Evolutionary conservation across 352 stramenopile genomes (phyloP).

Genomic region (Saprolegnia parasitica): DNA sequence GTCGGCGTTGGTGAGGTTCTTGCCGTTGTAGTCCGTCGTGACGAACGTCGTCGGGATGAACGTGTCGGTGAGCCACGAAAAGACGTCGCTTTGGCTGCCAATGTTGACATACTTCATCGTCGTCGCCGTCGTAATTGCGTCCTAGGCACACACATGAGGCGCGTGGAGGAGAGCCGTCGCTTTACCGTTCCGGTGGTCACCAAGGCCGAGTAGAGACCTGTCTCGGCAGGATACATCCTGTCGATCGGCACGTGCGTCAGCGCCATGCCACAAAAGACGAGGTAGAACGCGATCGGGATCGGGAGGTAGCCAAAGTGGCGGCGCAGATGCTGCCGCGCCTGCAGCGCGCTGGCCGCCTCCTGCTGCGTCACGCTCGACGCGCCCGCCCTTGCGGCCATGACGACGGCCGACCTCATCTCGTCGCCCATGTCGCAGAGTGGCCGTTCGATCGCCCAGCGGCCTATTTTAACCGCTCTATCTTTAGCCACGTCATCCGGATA

Average conservation of each 20-base stretch:
- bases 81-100: conserved; percentile 36
- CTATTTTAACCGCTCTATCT: too few relatives aligned
- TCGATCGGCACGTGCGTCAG: conserved; percentile 21
- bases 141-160: conserved; percentile 18
- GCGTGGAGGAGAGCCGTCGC: too few relatives aligned
- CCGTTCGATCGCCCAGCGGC: too few relatives aligned
- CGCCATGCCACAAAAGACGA: conserved; percentile 22
- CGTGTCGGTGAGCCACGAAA: conserved; percentile 44
- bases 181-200: conserved; percentile 25
- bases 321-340: conserved; percentile 24
- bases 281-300: conserved; percentile 24
- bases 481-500: too few relatives aligned
- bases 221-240: conserved; percentile 20
- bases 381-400: not conserved
- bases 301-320: conserved; percentile 24
- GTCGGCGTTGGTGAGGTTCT: conserved; percentile 31
- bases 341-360: not conserved
- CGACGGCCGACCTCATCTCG: not conserved
- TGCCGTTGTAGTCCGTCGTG: conserved; percentile 47
- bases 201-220: conserved; percentile 13
- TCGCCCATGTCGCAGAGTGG: too few relatives aligned
- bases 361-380: not conserved
- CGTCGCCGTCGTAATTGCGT: conserved; percentile 43
- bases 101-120: conserved; percentile 51
- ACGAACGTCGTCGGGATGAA: conserved; percentile 46